Conservation (phyloP, 768 basidiomycete species). For the Leccinum barrowsii region DNA sequence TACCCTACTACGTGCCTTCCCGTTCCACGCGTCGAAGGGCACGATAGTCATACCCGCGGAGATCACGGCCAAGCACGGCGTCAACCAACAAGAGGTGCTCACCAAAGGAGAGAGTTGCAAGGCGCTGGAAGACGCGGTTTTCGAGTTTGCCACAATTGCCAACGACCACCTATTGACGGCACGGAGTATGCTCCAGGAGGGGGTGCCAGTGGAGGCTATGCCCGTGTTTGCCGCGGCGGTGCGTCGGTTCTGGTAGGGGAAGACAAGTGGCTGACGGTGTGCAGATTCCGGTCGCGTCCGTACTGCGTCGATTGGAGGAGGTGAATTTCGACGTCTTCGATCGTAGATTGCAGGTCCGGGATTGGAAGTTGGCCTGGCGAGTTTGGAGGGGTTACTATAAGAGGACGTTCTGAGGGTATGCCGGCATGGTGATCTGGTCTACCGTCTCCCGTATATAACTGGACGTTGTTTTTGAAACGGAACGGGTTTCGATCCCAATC, state of each 20-base stretch:
- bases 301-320: conserved; percentile 63
- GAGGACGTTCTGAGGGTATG: conserved; percentile 33
- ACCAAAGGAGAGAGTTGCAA: conserved; percentile 48
- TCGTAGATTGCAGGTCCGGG: conserved; percentile 55
- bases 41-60: conserved; percentile 78
- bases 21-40: conserved; percentile 71
- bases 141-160: conserved; percentile 76
- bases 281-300: conserved; percentile 65
- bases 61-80: conserved; percentile 72
- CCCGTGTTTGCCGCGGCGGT: conserved; percentile 74
- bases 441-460: conserved; percentile 7
- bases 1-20: conserved; percentile 71
- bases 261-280: conserved; percentile 2
- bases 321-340: conserved; percentile 72
- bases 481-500: background rate
- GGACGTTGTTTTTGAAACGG: background rate
- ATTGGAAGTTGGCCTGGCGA: conserved; percentile 77
- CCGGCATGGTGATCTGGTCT: conserved; percentile 28
- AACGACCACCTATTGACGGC: conserved; percentile 79
- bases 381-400: conserved; percentile 56
- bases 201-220: conserved; percentile 56
- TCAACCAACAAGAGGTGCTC: conserved; percentile 79
- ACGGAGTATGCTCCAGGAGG: conserved; percentile 60
- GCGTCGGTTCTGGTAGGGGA: conserved; percentile 28
- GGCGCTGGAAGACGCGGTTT: conserved; percentile 75